Evolutionary conservation across 371 early-diverging fungal genomes (phyloP), one percentile per base, ranked within the genome.

Genomic region (Amoeboaphelidium protococcarum): DNA sequence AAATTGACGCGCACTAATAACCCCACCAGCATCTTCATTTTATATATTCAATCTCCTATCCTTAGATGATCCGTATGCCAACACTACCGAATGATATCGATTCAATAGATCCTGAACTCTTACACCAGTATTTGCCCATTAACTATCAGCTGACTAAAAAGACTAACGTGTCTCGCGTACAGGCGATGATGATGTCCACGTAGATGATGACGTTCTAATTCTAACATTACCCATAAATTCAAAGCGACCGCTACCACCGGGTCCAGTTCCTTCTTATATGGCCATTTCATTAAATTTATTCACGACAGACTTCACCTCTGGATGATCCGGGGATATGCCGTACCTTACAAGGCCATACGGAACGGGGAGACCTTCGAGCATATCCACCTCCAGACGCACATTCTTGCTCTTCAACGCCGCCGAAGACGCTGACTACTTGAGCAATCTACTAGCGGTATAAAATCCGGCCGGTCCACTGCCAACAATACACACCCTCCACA

Each of bases 321-420:
- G 85, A 57, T 97, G 95, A 60, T 94, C 94, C 2, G 98, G 94
- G n/a, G 98, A 94, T 2, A 97, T 95, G 25, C 96, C 94, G 58
- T 72, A 91, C 1, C 91, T 74, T 13, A 87, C 86, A 23, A 92
- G 68, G 0, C 98, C 96, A 59, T 78, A 80, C 4, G 94, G 94
- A 0, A 80, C 68, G 1, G 88, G 58, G 0, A 79, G 61, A 21
- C 65, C 63, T 54, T 95, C 98, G 53, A 73, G 81, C 64, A 97
- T 77, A 58, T 92, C 88, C 31, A 94, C 58, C 12, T 58, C 27
- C 10, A 42, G 20, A 2, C 43, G 20, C 6, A 19, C 26, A 13
- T 52, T 54, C 13, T 13, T n/a, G n/a, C n/a, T n/a, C n/a, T n/a
- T n/a, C n/a, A n/a, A n/a, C n/a, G n/a, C n/a, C n/a, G n/a, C n/a